Evolutionary conservation across 768 basidiomycete species (phyloP), one percentile per base, ranked within the genome.

Genomic region (Crassisporium funariophilum): DNA sequence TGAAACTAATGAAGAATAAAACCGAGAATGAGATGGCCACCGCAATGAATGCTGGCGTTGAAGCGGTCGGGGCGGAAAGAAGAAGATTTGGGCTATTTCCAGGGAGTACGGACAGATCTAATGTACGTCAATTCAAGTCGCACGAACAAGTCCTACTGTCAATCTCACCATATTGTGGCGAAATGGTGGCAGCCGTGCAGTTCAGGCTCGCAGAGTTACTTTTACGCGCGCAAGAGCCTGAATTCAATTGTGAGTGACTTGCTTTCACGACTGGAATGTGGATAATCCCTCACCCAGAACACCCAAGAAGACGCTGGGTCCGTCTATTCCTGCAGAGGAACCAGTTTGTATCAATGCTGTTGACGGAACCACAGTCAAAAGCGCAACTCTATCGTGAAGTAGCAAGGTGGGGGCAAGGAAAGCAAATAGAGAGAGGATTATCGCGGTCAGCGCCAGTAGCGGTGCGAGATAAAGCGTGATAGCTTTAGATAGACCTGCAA

Each of bases 101-200:
- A 0, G 85, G 82, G 35, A 91, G 75, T 5, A 73, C 78, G 4
- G 82, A 78, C n/a, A 84, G 65, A 58, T 90, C 88, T 91, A 21
- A 8, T 31, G 13, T 5, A 41, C 17, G 23, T 16, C 31, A 46
- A n/a, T 40, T 33, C 41, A n/a, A 17, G 29, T 39, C 17, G 47
- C 23, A 39, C 42, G 24, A 15, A 11, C 16, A 43, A 33, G 24
- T n/a, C 24, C 13, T 12, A 17, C 36, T 29, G 36, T 12, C 39
- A 9, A 11, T 64, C 77, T 40, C 52, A 88, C 89, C 81, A 55
- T 87, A 91, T 36, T 65, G 53, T 1, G 88, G 83, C 13, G 77
- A 74, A 16, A 85, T 64, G 0, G 78, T 69, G 2, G 84, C 67
- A 0, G 60, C 44, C 12, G 81, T 83, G 62, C 89, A 91, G 47